Percentiles rank a stretch among this genome's conserved stretches.
Evolutionary conservation across 1,139 yeast genomes (phyloP).

Genomic region (Geotrichum histeridarum): DNA sequence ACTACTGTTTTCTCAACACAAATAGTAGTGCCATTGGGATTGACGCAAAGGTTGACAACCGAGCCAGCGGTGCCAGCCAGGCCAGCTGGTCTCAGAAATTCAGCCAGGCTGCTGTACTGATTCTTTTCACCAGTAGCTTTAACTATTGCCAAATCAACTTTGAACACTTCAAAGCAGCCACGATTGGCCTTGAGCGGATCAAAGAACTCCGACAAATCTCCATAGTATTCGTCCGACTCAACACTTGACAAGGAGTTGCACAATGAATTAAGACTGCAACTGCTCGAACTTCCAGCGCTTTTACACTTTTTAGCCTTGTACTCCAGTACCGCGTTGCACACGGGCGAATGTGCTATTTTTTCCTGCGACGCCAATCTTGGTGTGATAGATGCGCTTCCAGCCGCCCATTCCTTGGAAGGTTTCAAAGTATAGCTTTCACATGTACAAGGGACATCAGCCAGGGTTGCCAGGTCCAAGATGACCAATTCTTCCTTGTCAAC

Average conservation of each 20-base stretch:
- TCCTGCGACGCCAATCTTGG: not conserved
- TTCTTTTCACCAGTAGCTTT: not conserved
- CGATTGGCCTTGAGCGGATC: constrained; percentile 4
- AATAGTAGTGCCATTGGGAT: not conserved
- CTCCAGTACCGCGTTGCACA: not conserved
- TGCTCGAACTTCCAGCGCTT: not conserved
- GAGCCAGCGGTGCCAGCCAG: not conserved
- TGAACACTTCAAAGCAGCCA: not conserved
- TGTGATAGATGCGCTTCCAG: too few relatives aligned
- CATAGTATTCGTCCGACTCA: not conserved
- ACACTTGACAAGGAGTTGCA: not conserved
- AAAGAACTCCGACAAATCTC: not conserved
- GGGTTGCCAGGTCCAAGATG: too few relatives aligned
- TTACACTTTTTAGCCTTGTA: not conserved
- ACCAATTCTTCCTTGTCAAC: not conserved
- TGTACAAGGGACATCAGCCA: too few relatives aligned
- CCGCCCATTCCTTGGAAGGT: too few relatives aligned
- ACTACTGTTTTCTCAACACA: not conserved
- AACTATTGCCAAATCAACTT: not conserved
- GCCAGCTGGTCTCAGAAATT: not conserved
- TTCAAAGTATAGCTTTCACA: too few relatives aligned
- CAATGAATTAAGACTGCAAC: not conserved
- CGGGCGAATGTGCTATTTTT: not conserved
- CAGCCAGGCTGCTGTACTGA: not conserved
- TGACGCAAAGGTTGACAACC: not conserved